These are phyloP conservation scores for Jatropha curcas DNA, from an alignment of 345 rosid species.

Conservation along the genomic window DNA sequence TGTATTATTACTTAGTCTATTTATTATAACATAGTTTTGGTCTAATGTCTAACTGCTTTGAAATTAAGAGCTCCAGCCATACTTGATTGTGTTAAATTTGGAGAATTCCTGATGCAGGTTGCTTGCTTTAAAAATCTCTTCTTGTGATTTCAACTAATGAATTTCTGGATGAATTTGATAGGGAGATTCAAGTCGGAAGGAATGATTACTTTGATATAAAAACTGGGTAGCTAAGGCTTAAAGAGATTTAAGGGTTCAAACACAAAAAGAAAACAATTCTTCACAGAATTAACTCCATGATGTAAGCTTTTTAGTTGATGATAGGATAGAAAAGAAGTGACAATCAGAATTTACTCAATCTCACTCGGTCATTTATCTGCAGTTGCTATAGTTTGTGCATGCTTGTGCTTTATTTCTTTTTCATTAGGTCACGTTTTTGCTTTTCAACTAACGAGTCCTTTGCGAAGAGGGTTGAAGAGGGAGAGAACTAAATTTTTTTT, in stretches of 20 bases:
- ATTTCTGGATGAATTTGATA: background rate
- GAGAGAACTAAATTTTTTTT: conserved; percentile 5
- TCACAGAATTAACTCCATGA: background rate
- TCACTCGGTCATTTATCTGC: conserved; percentile 1
- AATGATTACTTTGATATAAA: background rate
- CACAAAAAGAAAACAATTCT: background rate
- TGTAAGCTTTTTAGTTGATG: background rate
- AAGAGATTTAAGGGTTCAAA: background rate
- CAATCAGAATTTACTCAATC: background rate
- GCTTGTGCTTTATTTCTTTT: background rate
- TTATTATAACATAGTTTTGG: conserved; percentile 6
- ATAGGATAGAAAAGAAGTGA: background rate
- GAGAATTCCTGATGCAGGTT: background rate
- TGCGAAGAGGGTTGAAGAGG: background rate
- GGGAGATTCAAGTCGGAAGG: background rate
- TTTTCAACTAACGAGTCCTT: conserved; percentile 15
- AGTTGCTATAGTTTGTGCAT: background rate
- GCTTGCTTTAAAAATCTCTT: background rate
- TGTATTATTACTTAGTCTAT: background rate
- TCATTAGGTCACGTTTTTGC: background rate
- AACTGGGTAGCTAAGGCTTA: background rate
- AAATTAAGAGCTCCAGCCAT: background rate
- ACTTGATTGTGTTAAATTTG: conserved; percentile 3
- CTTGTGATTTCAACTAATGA: background rate
- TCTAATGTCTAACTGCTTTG: conserved; percentile 11